These are phyloP conservation scores for Pestalotiopsis sp. DNA, from an alignment of 2,329 filamentous ascomycete genomes.

Conservation along the genomic window DNA sequence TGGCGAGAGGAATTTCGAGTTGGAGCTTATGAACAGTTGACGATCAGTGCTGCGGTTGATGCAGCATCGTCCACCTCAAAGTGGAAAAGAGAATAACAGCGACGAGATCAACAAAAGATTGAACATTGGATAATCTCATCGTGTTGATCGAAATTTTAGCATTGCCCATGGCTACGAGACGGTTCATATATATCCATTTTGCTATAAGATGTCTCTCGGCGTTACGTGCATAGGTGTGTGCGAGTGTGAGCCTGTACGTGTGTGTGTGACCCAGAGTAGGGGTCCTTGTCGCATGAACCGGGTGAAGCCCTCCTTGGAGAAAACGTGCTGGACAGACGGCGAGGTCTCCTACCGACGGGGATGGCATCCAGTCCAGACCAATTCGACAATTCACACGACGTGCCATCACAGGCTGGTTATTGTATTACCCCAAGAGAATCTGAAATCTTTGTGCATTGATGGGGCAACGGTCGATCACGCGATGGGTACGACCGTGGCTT, in stretches of 20 bases:
- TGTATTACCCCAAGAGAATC: not conserved
- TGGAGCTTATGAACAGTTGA: not conserved
- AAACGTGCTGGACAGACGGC: not conserved
- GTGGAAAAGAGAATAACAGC: not conserved
- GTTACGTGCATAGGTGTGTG: not conserved
- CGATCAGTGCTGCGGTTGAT: not conserved
- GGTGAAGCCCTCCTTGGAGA: not conserved
- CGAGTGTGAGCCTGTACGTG: not conserved
- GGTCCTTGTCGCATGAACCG: not conserved
- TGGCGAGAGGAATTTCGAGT: not conserved
- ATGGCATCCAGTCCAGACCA: not conserved
- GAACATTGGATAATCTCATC: not conserved
- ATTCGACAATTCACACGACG: not conserved
- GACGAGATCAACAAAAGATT: not conserved
- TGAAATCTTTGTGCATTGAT: not conserved
- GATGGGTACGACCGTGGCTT: not conserved
- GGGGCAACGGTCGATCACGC: not conserved
- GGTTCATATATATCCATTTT: not conserved
- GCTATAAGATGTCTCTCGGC: not conserved
- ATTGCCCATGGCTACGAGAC: not conserved
- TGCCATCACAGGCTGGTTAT: not conserved
- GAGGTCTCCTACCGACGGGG: not conserved
- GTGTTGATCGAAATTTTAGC: not conserved
- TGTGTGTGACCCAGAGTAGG: not conserved
- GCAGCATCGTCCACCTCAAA: conserved; percentile 2